Conservation (phyloP, 306 rosid genomes). For the Prunus kanzakura region DNA sequence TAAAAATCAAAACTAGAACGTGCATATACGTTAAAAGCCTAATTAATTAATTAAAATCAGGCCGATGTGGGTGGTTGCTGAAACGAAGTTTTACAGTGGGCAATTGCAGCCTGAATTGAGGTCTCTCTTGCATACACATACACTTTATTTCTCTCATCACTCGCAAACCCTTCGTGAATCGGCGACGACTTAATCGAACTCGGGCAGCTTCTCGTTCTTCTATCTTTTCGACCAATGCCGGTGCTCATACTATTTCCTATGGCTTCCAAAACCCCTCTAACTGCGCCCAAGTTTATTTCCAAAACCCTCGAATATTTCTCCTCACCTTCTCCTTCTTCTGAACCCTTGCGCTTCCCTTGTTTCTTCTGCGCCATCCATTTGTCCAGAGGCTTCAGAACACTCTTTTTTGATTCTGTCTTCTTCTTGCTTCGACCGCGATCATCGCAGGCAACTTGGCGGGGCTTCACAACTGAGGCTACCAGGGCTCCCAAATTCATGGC, state of each 20-base stretch:
- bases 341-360: not conserved
- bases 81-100: constrained; percentile 55
- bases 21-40: not conserved
- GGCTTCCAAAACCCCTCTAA: constrained; percentile 42
- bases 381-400: not conserved
- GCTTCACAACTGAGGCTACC: constrained; percentile 37
- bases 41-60: constrained; percentile 21
- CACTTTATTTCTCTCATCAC: not conserved
- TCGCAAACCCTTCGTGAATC: constrained; percentile 31
- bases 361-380: not conserved
- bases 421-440: not conserved
- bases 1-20: not conserved
- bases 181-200: constrained; percentile 48
- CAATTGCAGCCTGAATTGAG: constrained; percentile 58
- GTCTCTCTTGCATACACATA: constrained; percentile 22
- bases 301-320: constrained; percentile 12
- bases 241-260: constrained; percentile 13
- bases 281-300: constrained; percentile 43
- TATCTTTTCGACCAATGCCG: constrained; percentile 20
- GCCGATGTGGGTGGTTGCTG: constrained; percentile 20
- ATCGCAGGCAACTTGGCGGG: constrained; percentile 6
- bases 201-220: constrained; percentile 37
- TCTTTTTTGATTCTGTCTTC: not conserved
- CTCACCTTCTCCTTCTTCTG: constrained; percentile 5
- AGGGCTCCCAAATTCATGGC: constrained; percentile 35